Conservation (phyloP, 2,329 filamentous ascomycete genomes). For the Monilinia vaccinii-corymbosi region DNA sequence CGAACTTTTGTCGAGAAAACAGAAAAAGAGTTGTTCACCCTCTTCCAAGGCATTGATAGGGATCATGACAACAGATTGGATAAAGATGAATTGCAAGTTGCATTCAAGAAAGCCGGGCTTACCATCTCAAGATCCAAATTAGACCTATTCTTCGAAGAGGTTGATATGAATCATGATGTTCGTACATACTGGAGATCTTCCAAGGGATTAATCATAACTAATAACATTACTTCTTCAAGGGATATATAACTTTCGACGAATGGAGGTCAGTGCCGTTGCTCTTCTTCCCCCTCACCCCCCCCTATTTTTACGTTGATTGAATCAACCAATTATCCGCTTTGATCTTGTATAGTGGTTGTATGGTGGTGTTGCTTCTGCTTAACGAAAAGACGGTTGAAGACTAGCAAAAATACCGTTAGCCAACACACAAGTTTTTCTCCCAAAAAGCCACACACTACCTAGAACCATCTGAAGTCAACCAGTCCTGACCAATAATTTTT, state of each 20-base stretch:
- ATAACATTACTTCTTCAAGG: slow-evolving; percentile 28
- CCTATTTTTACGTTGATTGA: neutral
- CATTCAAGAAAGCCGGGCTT: slow-evolving; percentile 71
- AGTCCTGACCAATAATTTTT: slow-evolving; percentile 8
- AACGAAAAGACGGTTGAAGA: neutral
- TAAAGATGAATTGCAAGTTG: slow-evolving; percentile 70
- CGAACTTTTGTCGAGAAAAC: slow-evolving; percentile 78
- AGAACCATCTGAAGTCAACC: neutral
- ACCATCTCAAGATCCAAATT: slow-evolving; percentile 69
- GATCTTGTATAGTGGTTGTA: neutral
- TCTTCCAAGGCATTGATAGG: slow-evolving; percentile 82
- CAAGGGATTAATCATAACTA: neutral
- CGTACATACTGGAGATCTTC: slow-evolving; percentile 2
- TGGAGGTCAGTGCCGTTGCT: slow-evolving; percentile 64
- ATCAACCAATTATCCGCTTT: neutral
- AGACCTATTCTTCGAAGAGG: slow-evolving; percentile 77
- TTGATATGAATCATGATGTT: slow-evolving; percentile 76
- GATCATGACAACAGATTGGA: slow-evolving; percentile 81
- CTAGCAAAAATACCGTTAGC: neutral
- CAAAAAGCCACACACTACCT: neutral
- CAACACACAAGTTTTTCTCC: neutral
- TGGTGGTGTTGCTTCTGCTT: neutral
- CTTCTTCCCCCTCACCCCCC: neutral
- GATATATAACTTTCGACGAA: slow-evolving; percentile 77
- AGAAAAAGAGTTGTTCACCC: slow-evolving; percentile 68